These are phyloP conservation scores for Croton setiger DNA, from an alignment of 441 rosid species.

Conservation along the genomic window DNA sequence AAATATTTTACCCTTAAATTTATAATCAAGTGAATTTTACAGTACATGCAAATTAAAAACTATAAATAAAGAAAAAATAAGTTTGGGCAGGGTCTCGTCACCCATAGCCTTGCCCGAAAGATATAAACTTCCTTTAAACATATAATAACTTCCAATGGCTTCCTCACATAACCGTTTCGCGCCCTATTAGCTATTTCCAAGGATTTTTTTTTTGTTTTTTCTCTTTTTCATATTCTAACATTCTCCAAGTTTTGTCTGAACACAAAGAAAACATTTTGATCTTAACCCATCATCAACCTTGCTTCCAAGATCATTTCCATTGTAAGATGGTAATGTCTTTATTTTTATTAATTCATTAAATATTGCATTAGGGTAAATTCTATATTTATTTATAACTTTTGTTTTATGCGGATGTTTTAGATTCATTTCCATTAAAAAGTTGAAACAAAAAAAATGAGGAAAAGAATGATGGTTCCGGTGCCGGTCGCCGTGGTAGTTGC, in stretches of 20 bases:
- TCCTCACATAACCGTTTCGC: constrained; percentile 48
- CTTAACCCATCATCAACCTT: neutral
- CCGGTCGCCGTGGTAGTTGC: constrained; percentile 3
- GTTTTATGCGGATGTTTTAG: neutral
- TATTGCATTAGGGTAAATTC: neutral
- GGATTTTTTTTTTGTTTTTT: neutral
- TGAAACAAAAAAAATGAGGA: constrained; percentile 9
- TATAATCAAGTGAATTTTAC: no score
- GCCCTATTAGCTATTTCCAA: constrained; percentile 29
- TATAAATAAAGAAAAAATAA: no score
- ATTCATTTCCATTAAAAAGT: constrained; percentile 5
- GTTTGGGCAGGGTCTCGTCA: no score
- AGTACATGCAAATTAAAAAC: no score
- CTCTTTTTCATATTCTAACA: neutral
- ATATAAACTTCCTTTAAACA: neutral
- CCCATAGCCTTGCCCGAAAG: no score
- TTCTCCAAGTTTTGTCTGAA: neutral
- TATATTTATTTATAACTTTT: neutral
- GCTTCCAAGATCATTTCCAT: neutral
- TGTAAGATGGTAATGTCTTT: neutral
- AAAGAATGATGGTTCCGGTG: constrained; percentile 1
- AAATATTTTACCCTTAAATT: no score
- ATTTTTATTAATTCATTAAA: neutral
- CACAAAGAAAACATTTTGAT: neutral
- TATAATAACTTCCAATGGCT: constrained; percentile 21